Percentiles rank a stretch among this genome's conserved stretches.
These are phyloP conservation scores for Neurospora tetraspora DNA, from an alignment of 495 filamentous ascomycete genomes.

Conservation along the genomic window DNA sequence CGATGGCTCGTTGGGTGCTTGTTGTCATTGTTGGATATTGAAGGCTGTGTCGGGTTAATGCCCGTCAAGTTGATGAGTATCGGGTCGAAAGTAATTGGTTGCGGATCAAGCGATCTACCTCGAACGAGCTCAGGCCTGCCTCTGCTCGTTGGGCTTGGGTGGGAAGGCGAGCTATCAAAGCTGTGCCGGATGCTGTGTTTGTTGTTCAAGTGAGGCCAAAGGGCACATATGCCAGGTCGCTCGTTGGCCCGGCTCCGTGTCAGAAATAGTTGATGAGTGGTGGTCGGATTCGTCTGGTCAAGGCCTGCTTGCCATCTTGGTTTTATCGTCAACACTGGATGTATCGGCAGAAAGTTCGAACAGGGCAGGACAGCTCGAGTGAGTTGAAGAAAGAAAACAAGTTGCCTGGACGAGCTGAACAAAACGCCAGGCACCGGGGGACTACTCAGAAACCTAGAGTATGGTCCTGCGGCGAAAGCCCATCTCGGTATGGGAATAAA, in stretches of 20 bases:
- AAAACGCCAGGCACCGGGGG: neutral
- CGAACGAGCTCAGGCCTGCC: constrained; percentile 23
- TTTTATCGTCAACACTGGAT: too few relatives aligned
- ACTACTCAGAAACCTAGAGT: neutral
- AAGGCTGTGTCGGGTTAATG: too few relatives aligned
- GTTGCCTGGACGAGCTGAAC: neutral
- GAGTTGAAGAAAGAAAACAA: neutral
- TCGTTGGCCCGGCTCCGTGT: neutral
- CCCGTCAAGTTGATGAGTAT: too few relatives aligned
- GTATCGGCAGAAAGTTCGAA: too few relatives aligned
- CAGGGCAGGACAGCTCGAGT: too few relatives aligned
- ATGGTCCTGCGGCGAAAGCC: neutral
- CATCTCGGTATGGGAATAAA: neutral
- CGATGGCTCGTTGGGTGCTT: neutral
- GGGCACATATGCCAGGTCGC: neutral
- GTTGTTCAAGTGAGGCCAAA: neutral
- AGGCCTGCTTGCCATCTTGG: neutral
- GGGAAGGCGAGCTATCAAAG: constrained; percentile 28
- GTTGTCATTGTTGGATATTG: neutral
- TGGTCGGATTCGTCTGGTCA: neutral
- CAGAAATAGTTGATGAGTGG: neutral
- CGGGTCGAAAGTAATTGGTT: too few relatives aligned
- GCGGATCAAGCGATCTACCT: constrained; percentile 23
- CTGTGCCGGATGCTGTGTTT: constrained; percentile 7
- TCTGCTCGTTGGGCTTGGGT: constrained; percentile 32